phyloP scores from a whole-genome alignment of 1,284 basidiomycete genomes.

The Anthracocystis setariae region DNA sequence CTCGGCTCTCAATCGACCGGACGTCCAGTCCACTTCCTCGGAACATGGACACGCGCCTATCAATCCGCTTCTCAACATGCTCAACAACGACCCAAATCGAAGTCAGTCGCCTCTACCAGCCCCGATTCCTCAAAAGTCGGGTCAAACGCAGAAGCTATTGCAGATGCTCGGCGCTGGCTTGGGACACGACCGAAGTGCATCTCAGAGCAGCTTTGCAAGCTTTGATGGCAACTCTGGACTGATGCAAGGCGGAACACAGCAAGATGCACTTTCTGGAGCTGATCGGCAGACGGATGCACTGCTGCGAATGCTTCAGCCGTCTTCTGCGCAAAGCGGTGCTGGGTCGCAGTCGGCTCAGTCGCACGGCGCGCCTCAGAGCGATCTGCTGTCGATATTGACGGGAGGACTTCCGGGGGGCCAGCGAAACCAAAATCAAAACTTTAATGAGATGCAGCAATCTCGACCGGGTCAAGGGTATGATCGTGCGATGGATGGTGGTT shows the following conservation, averaged over 20 bases:
- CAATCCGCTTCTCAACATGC: constrained; percentile 39
- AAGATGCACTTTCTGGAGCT: constrained; percentile 12
- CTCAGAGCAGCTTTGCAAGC: constrained; percentile 40
- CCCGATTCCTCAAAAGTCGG: constrained; percentile 50
- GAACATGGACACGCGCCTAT: not conserved
- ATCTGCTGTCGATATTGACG: constrained; percentile 46
- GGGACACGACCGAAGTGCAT: constrained; percentile 31
- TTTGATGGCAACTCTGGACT: constrained; percentile 19
- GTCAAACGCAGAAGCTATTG: constrained; percentile 52
- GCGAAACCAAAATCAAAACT: constrained; percentile 4
- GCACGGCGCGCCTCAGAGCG: constrained; percentile 32
- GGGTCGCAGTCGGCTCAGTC: constrained; percentile 19
- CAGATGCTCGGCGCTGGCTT: constrained; percentile 51
- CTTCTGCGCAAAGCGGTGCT: constrained; percentile 6
- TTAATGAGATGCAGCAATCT: constrained; percentile 17
- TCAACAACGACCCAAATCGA: constrained; percentile 38
- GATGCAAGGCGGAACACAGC: constrained; percentile 9
- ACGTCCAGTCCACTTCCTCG: constrained; percentile 1
- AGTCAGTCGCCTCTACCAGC: constrained; percentile 57
- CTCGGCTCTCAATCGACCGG: constrained; percentile 32
- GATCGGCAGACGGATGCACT: constrained; percentile 33
- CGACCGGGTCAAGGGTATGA: constrained; percentile 17
- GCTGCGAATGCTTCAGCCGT: constrained; percentile 35
- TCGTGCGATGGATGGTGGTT: constrained; percentile 19
- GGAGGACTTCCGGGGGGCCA: constrained; percentile 22